Percentiles rank a stretch among this genome's conserved stretches.
phyloP scores from a whole-genome alignment of 495 filamentous ascomycete genomes.

The Xylaria cubensis region DNA sequence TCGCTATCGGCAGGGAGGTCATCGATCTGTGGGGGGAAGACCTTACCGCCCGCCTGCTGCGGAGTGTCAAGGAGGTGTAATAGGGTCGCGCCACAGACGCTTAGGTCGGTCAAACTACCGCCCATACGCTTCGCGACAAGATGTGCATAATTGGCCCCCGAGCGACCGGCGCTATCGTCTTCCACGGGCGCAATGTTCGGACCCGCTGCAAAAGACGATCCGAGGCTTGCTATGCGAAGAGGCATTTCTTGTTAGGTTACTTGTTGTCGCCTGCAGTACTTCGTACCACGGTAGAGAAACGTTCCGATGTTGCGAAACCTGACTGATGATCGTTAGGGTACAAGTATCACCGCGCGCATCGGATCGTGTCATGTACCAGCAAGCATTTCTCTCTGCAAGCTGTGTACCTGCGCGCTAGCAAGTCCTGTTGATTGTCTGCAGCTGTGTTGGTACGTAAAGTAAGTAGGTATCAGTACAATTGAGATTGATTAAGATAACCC shows the following conservation, averaged over 20 bases:
- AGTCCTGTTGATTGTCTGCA: not conserved
- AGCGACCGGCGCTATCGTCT: constrained; percentile 43
- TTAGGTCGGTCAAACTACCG: constrained; percentile 46
- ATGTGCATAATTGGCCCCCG: constrained; percentile 51
- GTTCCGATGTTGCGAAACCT: constrained; percentile 25
- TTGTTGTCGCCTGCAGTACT: not conserved
- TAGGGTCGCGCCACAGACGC: constrained; percentile 53
- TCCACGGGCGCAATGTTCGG: constrained; percentile 50
- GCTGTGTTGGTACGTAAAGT: not conserved
- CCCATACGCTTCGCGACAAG: constrained; percentile 44
- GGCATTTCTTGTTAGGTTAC: constrained; percentile 2
- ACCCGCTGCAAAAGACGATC: constrained; percentile 56
- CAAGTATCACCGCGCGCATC: constrained; percentile 14
- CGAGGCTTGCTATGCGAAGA: constrained; percentile 45
- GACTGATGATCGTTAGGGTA: not conserved
- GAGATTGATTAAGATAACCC: not conserved
- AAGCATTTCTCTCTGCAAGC: constrained; percentile 2
- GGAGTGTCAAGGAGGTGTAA: constrained; percentile 48
- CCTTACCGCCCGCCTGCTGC: constrained; percentile 36
- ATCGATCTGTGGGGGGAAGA: constrained; percentile 49
- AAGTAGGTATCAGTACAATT: not conserved
- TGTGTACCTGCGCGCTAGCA: not conserved
- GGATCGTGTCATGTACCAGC: constrained; percentile 15
- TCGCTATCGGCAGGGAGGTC: constrained; percentile 45
- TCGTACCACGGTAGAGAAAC: constrained; percentile 19